phyloP scores from a whole-genome alignment of 352 stramenopile genomes.

The Phytophthora tubulina region DNA sequence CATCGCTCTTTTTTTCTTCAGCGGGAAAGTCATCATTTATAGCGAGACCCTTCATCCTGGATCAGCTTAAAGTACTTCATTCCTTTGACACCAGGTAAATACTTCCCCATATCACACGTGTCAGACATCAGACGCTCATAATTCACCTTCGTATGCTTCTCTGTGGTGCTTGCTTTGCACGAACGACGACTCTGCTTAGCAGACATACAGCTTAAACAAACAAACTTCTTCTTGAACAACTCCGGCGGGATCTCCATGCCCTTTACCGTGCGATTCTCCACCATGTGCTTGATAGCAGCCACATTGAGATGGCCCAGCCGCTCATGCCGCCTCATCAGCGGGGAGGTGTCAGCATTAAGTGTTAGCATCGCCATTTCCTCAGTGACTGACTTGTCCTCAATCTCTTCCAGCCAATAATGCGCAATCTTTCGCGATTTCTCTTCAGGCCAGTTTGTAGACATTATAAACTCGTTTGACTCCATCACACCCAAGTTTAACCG shows the following conservation, averaged over 20 bases:
- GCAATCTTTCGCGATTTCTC: too few relatives aligned
- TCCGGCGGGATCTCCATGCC: neutral
- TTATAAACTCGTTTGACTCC: too few relatives aligned
- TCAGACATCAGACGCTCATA: neutral
- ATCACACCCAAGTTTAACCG: too few relatives aligned
- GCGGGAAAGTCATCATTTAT: conserved; percentile 4
- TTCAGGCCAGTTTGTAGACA: too few relatives aligned
- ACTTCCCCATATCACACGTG: neutral
- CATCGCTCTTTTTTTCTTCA: conserved; percentile 8
- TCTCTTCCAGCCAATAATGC: too few relatives aligned
- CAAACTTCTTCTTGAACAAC: neutral
- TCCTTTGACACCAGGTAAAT: neutral
- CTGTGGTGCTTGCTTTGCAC: neutral
- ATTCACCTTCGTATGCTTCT: neutral
- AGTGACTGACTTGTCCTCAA: too few relatives aligned
- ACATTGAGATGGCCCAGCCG: neutral
- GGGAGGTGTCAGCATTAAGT: too few relatives aligned
- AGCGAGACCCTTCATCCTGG: conserved; percentile 19
- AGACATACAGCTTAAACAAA: neutral
- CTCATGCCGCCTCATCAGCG: neutral
- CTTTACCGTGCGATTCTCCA: neutral
- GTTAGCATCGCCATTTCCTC: too few relatives aligned
- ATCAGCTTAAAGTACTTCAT: conserved; percentile 15
- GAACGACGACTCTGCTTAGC: neutral
- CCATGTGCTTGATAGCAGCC: neutral